Base-by-base conservation (phyloP, 768 basidiomycete species). In the Amanita fuliginea region DNA sequence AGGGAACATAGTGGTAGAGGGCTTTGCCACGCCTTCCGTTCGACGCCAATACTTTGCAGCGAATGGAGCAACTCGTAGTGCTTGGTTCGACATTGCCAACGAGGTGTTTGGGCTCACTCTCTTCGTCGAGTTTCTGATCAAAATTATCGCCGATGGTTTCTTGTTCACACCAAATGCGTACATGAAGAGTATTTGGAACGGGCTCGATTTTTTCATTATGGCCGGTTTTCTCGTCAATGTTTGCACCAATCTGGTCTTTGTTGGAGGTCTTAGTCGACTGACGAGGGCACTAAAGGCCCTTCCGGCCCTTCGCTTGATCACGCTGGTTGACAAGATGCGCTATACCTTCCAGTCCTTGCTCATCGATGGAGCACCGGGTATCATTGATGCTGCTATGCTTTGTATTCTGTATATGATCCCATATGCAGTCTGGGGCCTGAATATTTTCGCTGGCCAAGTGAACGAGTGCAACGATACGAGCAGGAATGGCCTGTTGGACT, bases 331-430 rank as follows among this genome's bases (percentile, higher is more conserved):
- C 51, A 80, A 76, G 54, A 88, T 94, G 80, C 77, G 94, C 2
- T 76, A 77, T 37, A 91, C 94, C 0, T 92, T 97, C 62, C 81
- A 88, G 57, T 80, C 81, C 11, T 69, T 97, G 40, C 83, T 98
- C 56, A 82, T 96, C 54, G 84, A 87, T 10, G 94, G 94, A 3
- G 83, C 83, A 8, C 62, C 73, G 26, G 83, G 88, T 57, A 93
- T 98, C 53, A 54, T 96, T 47, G 91, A 95, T 55, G 95, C 95
- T 1, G 90, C 85, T 3, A 64, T 95, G 42, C 78, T 97, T 13
- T 90, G 94, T 46, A 77, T 93, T 40, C 75, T 97, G 45, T 92
- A 91, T 62, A 85, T 92, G 79, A 87, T 92, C 55, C 89, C 89
- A 0, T 92, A 89, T 59, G 88, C 91, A 14, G 82, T 94, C 7